phyloP scores from a whole-genome alignment of 2,329 filamentous ascomycete genomes.

The Stagonosporopsis chrysanthemi region DNA sequence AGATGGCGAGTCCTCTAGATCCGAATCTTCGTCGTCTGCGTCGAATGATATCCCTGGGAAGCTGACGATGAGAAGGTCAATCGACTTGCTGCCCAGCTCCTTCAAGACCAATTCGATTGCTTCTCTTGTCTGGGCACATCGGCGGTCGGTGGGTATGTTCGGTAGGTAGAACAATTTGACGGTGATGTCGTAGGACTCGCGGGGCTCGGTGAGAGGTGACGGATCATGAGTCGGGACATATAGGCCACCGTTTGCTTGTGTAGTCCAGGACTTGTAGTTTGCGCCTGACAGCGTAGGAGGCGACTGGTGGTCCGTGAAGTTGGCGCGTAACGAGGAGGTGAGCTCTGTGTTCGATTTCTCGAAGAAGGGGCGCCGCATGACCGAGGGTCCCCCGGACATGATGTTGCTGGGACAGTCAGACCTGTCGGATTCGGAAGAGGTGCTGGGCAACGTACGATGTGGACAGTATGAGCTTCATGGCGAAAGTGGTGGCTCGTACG shows the following conservation, averaged over 20 bases:
- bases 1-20: conserved; percentile 61
- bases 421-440: too few relatives aligned
- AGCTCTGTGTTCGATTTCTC: conserved; percentile 93
- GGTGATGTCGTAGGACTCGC: conserved; percentile 88
- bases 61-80: conserved; percentile 90
- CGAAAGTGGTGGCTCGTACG: conserved; percentile 33
- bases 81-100: conserved; percentile 75
- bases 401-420: conserved; percentile 72
- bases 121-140: conserved; percentile 75
- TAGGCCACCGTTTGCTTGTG: conserved; percentile 58
- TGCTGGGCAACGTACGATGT: conserved; percentile 73
- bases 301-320: conserved; percentile 77
- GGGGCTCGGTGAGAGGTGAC: conserved; percentile 79
- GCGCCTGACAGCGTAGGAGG: conserved; percentile 55
- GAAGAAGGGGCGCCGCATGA: conserved; percentile 78
- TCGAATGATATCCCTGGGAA: conserved; percentile 95
- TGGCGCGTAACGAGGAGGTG: conserved; percentile 83
- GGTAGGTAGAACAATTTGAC: conserved; percentile 95
- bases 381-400: conserved; percentile 81
- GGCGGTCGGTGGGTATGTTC: conserved; percentile 67
- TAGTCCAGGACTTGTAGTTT: conserved; percentile 71
- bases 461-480: conserved; percentile 83
- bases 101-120: conserved; percentile 81
- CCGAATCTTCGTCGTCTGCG: conserved; percentile 82
- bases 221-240: conserved; percentile 79